Evolutionary conservation across 805 yeast species (phyloP), one percentile per base, ranked within the genome.

Genomic region (Candida glaebosa): DNA sequence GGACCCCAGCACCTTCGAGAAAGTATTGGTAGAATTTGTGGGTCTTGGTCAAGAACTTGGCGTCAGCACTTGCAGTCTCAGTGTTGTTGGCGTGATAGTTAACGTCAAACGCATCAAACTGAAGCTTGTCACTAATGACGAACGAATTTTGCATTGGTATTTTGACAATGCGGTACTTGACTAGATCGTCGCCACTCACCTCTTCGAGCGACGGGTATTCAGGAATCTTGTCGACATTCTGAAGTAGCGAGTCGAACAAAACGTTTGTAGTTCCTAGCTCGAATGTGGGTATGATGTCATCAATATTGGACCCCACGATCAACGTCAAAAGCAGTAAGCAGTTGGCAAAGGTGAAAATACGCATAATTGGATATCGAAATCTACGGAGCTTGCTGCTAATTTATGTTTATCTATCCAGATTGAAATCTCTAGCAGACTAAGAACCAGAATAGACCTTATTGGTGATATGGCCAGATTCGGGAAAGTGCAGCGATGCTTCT

Each of bases 211-310:
- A 22, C 24, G 22, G 9, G 24, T 14, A 35, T 24, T 35, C 18
- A 15, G 18, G 18, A 8, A 35, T 25, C 19, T 35, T n/a, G 22
- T 35, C 31, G 24, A 25, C 38, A 22, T 35, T 35, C 9, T 35
- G 18, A 35, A 24, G 12, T 14, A 35, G 7, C 8, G 24, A 20
- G 6, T 35, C 38, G 14, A 35, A 35, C 5, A 35, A 17, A n/a
- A 35, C 24, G n/a, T 35, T 35, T 5, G 38, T 17, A 9, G 15
- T 19, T 6, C 38, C 31, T 20, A 35, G 14, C 16, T 35, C 38
- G 24, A 24, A 35, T 35, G 24, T 35, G 18, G 38, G 38, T 5
- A 35, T 12, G 7, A 35, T 35, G 15, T 35, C 38, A 22, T 35
- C 31, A 10, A 20, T 9, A 14, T 16, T 10, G n/a, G 8, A 32